These are phyloP conservation scores for Candida nanaspora DNA, from an alignment of 805 yeast species.

Conservation along the genomic window DNA sequence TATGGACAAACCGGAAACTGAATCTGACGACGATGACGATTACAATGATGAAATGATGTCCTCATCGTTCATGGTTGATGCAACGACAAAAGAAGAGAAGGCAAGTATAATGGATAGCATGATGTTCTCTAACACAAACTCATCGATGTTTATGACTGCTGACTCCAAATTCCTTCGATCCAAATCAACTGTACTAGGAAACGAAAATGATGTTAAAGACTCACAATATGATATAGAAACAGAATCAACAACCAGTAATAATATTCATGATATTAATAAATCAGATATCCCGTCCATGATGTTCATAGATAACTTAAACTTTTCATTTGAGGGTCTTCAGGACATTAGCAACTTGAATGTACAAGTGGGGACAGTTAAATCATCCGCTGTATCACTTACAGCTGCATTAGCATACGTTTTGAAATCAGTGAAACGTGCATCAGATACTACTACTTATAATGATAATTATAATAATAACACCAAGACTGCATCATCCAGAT, in stretches of 20 bases:
- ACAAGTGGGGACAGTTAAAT: conserved; percentile 31
- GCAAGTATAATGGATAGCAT: conserved; percentile 41
- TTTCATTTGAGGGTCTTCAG: conserved; percentile 43
- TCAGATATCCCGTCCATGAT: too few species aligned
- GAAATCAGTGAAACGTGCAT: conserved; percentile 16
- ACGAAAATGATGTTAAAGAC: not conserved
- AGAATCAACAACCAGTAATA: too few species aligned
- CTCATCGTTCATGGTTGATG: conserved; percentile 22
- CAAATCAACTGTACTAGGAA: not conserved
- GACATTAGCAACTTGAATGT: conserved; percentile 28
- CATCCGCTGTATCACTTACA: conserved; percentile 38
- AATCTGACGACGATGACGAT: conserved; percentile 23
- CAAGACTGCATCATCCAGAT: too few species aligned
- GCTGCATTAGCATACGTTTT: conserved; percentile 30
- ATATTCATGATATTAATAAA: too few species aligned
- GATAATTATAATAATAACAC: too few species aligned
- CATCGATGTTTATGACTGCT: conserved; percentile 81
- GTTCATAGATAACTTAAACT: conserved; percentile 27
- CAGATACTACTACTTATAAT: conserved; percentile 1
- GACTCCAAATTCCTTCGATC: conserved; percentile 39
- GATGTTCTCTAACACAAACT: conserved; percentile 61
- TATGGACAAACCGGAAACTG: conserved; percentile 10
- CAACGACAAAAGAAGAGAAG: conserved; percentile 1
- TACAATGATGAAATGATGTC: conserved; percentile 32
- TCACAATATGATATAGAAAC: not conserved